Base-by-base conservation (phyloP, 805 yeast genomes). In the Starmera dryadoides region DNA sequence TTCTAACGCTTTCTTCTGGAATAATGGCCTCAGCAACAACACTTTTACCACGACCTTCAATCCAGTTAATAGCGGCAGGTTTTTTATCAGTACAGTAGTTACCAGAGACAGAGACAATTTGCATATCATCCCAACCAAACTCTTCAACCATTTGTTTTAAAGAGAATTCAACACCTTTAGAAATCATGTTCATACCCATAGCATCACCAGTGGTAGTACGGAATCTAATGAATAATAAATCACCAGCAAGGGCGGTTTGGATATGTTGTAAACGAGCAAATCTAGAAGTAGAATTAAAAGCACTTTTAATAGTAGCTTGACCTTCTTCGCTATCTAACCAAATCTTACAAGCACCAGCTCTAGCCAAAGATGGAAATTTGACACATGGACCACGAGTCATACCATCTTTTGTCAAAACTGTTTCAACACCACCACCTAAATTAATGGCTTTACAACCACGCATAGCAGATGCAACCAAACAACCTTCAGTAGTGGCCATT, bases 311-410 rank as follows among this genome's bases (percentile, higher is more conserved):
- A 26, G 66, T 68, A 44, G 69, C 73, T 58, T 83, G 93, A 44
- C 99, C 99, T 53, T 87, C 98, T 46, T 84, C 95, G 26, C 96
- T 85, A 59, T 93, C 98, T 41, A 93, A 69, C 97, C 97, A 93
- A 23, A 85, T 63, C 62, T 93, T 93, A 53, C 96, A 93, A 20
- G 87, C 87, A 55, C 98, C 98, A 10, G 98, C 88, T 64, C 97
- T 79, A 20, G 69, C 59, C 57, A 93, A 74, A 8, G 83, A 64
- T 33, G 93, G 84, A 71, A 93, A 93, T 25, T 84, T 69, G 37
- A 93, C 96, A 74, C 96, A 88, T 33, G 99, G 99, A 30, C 98
- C 99, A 69, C 99, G 84, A 15, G 98, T 89, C 99, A 93, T 93
- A 62, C 98, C 97, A 59, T 93, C 99, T 50, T 80, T 84, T 12